Evolutionary conservation across 2,329 filamentous ascomycete species (phyloP), one percentile per base, ranked within the genome.

Genomic region (Botrytis sinoallii): DNA sequence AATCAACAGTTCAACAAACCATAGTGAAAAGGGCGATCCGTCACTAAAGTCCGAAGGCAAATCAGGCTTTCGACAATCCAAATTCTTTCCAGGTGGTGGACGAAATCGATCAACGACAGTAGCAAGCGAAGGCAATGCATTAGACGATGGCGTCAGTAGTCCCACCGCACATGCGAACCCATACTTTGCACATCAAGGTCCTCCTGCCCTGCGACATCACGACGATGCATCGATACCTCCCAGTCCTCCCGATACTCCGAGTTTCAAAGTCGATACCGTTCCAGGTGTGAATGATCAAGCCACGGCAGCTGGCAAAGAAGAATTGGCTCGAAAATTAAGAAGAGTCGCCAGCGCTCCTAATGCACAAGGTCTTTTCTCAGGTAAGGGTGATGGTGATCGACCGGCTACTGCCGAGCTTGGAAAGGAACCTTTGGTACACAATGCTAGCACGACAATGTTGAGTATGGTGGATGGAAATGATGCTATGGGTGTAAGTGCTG

Each of bases 311-410:
- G 92, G 92, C 71, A 98, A 97, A 83, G 95, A 98, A 83, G 96
- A 98, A 84, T 84, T 98, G 80, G 96, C 96, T 40, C 88, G 96
- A 81, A 97, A 98, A 83, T 85, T 99, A 81, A 90, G 96, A 81
- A 91, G 95, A 81, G 96, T 99, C 72, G 96, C 96, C 72, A 98
- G 95, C 81, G 96, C 96, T 69, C 96, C 96, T 55, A 99, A 99
- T 85, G 94, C 95, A 35, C 96, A 99, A 83, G 96, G 95, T 35
- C 85, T 98, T 48, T 98, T 99, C 79, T 84, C 85, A 79, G 88
- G 85, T 65, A 88, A 89, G 77, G 84, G 84, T 59, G 86, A 85
- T 77, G 87, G 85, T 72, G 90, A 92, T 67, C 89, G 94, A 76
- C 95, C 94, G 64, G 91, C 91, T 76, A 97, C 95, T 16, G 93